Conservation (phyloP, 164 flowering plant species). For the Tinospora cordifolia region DNA sequence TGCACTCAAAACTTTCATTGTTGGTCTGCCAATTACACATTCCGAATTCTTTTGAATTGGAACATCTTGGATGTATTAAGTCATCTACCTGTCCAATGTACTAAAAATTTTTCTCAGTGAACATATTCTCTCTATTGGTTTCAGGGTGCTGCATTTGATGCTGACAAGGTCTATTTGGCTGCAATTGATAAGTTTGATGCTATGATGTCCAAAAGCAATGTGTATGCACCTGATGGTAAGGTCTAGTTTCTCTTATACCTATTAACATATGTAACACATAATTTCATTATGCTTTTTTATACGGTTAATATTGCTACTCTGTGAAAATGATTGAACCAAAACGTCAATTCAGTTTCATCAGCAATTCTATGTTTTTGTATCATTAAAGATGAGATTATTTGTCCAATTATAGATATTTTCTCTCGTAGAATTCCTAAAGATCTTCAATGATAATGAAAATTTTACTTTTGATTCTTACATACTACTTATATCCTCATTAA, state of each 20-base stretch:
- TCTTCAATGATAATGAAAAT: background rate
- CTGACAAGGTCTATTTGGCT: constrained; percentile 82
- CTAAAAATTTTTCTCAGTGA: background rate
- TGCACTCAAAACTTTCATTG: no score
- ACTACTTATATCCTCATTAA: no score
- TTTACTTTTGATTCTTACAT: no score
- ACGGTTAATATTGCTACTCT: background rate
- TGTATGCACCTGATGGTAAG: constrained; percentile 80
- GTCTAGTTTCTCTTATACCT: background rate
- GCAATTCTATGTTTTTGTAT: no score
- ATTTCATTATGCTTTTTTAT: background rate
- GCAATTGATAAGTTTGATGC: constrained; percentile 95
- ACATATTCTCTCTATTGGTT: constrained; percentile 7
- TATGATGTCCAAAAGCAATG: constrained; percentile 74
- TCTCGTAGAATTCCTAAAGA: no score
- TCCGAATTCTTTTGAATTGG: background rate
- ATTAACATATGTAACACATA: background rate
- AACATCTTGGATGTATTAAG: background rate
- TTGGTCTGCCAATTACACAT: no score
- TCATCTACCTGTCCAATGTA: background rate
- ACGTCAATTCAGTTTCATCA: no score
- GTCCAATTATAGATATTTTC: background rate
- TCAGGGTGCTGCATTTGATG: constrained; percentile 87
- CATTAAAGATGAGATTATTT: background rate
- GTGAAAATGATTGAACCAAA: no score